These are phyloP conservation scores for Zopfia rhizophila DNA, from an alignment of 2,329 filamentous ascomycete species.

Conservation along the genomic window DNA sequence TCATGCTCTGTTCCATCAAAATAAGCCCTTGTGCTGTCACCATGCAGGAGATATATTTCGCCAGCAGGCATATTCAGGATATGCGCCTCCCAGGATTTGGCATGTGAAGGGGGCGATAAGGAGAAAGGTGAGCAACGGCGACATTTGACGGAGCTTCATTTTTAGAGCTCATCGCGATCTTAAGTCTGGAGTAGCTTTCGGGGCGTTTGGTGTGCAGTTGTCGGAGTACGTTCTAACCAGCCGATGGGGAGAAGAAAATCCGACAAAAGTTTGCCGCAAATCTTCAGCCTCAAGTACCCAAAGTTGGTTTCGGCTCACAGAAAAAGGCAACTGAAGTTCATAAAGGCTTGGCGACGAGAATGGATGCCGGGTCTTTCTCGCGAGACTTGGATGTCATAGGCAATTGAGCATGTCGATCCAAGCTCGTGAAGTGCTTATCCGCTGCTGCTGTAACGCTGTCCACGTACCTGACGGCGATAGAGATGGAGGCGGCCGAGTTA, in stretches of 20 bases:
- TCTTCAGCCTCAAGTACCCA: slow-evolving; percentile 31
- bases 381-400: slow-evolving; percentile 12
- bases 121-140: slow-evolving; percentile 10
- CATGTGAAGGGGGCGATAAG: slow-evolving; percentile 34
- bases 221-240: no score
- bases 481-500: no score
- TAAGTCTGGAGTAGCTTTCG: no score
- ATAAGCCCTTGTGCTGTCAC: slow-evolving; percentile 11
- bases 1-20: slow-evolving; percentile 2
- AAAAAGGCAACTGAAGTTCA: no score
- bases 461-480: slow-evolving; percentile 18
- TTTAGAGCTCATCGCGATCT: no score
- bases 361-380: slow-evolving; percentile 32
- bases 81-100: no score
- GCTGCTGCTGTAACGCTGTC: slow-evolving; percentile 9
- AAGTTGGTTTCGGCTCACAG: neutral
- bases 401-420: slow-evolving; percentile 20
- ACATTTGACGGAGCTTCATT: slow-evolving; percentile 1
- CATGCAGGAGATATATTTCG: slow-evolving; percentile 13
- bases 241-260: no score
- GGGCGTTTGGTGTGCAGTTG: no score
- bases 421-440: slow-evolving; percentile 4
- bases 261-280: no score
- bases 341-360: slow-evolving; percentile 29
- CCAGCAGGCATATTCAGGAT: slow-evolving; percentile 9